Percentiles rank a stretch among this genome's conserved stretches.
These are phyloP conservation scores for Candida dajiaensis DNA, from an alignment of 805 yeast species.

Conservation along the genomic window DNA sequence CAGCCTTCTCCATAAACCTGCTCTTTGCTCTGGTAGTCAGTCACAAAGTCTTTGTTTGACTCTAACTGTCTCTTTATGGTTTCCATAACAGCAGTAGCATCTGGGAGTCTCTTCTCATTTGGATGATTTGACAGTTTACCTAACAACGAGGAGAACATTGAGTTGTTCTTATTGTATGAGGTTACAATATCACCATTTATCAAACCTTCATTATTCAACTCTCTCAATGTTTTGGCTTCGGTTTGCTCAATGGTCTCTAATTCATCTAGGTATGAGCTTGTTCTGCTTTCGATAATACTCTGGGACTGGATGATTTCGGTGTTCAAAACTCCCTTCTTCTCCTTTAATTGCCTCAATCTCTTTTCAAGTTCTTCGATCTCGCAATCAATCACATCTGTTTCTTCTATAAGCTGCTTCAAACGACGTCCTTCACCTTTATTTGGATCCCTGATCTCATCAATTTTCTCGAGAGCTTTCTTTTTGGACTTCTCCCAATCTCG, in stretches of 20 bases:
- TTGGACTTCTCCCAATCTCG: slow-evolving; percentile 35
- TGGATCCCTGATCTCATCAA: slow-evolving; percentile 34
- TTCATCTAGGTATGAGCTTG: slow-evolving; percentile 36
- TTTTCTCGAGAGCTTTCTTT: slow-evolving; percentile 25
- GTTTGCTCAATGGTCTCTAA: slow-evolving; percentile 32
- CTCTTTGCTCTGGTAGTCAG: slow-evolving; percentile 7
- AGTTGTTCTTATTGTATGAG: neutral
- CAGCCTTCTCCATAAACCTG: slow-evolving; percentile 12
- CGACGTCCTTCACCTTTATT: slow-evolving; percentile 35
- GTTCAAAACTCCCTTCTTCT: slow-evolving; percentile 27
- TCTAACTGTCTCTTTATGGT: slow-evolving; percentile 17
- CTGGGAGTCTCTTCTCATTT: neutral
- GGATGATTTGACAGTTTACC: neutral
- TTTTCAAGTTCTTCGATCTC: slow-evolving; percentile 34
- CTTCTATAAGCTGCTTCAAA: slow-evolving; percentile 28
- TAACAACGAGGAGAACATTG: neutral
- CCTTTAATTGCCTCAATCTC: slow-evolving; percentile 27
- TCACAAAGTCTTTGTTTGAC: slow-evolving; percentile 12
- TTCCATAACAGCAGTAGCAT: slow-evolving; percentile 13
- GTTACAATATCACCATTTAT: neutral
- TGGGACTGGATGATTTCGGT: slow-evolving; percentile 38
- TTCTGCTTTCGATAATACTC: slow-evolving; percentile 42
- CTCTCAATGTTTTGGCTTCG: slow-evolving; percentile 26
- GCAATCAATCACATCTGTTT: slow-evolving; percentile 26
- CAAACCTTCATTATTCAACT: slow-evolving; percentile 2